Evolutionary conservation across 169 alveolate species (phyloP).

Genomic region (Pseudocohnilembus persalinus): DNA sequence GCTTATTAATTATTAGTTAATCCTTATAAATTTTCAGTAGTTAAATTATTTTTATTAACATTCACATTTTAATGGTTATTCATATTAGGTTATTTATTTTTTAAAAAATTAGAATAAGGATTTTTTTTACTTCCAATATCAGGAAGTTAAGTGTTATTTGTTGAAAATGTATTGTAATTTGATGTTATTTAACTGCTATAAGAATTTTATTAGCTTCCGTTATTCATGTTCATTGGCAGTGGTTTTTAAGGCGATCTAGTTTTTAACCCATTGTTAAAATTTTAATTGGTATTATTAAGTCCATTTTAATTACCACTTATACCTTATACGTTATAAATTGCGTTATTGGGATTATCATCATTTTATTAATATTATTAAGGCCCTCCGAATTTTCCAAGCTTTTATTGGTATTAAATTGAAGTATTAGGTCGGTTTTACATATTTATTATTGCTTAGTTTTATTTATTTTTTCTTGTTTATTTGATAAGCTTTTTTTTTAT

Average conservation of each 20-base stretch:
- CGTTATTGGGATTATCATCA: background rate
- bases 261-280: background rate
- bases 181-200: background rate
- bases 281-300: background rate
- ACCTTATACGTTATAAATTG: background rate
- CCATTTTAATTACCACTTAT: background rate
- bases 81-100: too few relatives aligned
- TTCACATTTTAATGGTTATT: too few relatives aligned
- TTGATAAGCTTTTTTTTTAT: too few relatives aligned
- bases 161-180: background rate
- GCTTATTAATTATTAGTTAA: background rate
- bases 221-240: too few relatives aligned
- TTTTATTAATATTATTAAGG: background rate
- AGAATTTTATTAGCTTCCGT: too few relatives aligned
- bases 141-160: background rate
- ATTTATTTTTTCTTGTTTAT: too few relatives aligned
- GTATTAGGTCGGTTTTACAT: background rate
- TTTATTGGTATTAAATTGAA: background rate
- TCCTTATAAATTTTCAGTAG: background rate
- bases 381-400: background rate
- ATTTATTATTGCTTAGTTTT: too few relatives aligned
- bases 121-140: background rate
- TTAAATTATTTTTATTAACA: too few relatives aligned
- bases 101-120: background rate
- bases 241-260: background rate